These are phyloP conservation scores for Scutellaria galericulata DNA, from an alignment of 257 asterid species.

Conservation along the genomic window DNA sequence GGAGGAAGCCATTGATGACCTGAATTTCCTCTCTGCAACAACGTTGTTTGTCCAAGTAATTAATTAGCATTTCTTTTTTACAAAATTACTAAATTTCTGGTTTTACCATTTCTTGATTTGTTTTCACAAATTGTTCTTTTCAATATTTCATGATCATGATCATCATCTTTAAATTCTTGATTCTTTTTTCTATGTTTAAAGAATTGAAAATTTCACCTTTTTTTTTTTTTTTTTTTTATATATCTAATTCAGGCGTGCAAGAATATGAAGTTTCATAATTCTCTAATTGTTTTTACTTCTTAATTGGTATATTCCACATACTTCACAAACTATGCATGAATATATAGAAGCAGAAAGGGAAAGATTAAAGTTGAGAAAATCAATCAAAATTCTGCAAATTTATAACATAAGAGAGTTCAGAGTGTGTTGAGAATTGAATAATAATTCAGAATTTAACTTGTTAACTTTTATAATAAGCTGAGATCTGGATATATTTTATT, in stretches of 20 bases:
- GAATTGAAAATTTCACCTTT: no score
- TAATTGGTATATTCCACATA: neutral
- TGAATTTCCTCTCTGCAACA: slow-evolving; percentile 31
- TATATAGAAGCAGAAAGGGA: neutral
- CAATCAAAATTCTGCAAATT: neutral
- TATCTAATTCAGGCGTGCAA: no score
- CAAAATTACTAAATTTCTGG: neutral
- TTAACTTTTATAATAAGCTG: slow-evolving; percentile 5
- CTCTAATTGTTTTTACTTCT: neutral
- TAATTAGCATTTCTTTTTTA: neutral
- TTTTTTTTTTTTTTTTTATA: no score
- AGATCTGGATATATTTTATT: slow-evolving; percentile 33
- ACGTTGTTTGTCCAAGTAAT: slow-evolving; percentile 22
- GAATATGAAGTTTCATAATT: neutral
- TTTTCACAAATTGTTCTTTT: neutral
- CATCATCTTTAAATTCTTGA: no score
- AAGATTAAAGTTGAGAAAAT: slow-evolving; percentile 17
- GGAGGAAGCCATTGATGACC: slow-evolving; percentile 49
- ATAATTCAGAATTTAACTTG: neutral
- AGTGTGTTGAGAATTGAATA: neutral
- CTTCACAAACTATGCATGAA: neutral
- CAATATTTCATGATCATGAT: no score
- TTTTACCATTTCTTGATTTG: neutral
- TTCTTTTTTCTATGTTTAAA: no score
- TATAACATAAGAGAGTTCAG: neutral